These are phyloP conservation scores for Fusarium armeniacum DNA, from an alignment of 2,329 filamentous ascomycete genomes.

Conservation along the genomic window DNA sequence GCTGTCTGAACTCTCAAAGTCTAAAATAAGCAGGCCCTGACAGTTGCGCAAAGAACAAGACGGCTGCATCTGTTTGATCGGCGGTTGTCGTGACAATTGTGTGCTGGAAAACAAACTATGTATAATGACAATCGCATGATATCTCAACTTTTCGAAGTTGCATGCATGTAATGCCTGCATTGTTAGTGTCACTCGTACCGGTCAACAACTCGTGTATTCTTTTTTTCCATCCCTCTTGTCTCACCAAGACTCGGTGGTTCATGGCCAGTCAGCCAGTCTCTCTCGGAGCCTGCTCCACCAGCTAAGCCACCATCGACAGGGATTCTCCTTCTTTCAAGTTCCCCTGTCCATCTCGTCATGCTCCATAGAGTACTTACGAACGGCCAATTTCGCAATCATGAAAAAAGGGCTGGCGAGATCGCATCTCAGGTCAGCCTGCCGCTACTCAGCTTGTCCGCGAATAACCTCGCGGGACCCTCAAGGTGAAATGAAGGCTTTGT, in stretches of 20 bases:
- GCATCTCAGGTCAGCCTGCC: constrained; percentile 35
- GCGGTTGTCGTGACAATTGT: constrained; percentile 47
- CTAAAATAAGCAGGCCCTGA: constrained; percentile 23
- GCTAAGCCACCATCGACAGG: constrained; percentile 46
- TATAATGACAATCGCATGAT: constrained; percentile 14
- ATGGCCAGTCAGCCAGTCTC: constrained; percentile 2
- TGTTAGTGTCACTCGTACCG: constrained; percentile 6
- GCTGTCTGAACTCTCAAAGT: constrained; percentile 24
- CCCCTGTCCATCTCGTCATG: constrained; percentile 35
- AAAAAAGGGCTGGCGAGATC: constrained; percentile 39
- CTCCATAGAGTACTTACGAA: constrained; percentile 36
- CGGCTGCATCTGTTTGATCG: constrained; percentile 14
- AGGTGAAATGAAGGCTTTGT: constrained; percentile 27
- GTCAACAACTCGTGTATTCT: constrained; percentile 13
- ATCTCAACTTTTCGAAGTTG: constrained; percentile 17
- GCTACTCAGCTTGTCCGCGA: constrained; percentile 31
- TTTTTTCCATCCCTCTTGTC: constrained; percentile 35
- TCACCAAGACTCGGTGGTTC: constrained; percentile 32
- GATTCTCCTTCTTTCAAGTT: constrained; percentile 41
- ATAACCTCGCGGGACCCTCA: constrained; percentile 26
- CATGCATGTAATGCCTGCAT: constrained; percentile 29
- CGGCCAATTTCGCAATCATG: constrained; percentile 43
- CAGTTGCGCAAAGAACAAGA: constrained; percentile 18
- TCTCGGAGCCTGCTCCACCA: constrained; percentile 25
- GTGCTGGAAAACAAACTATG: constrained; percentile 22